Conservation (phyloP, 768 basidiomycete species). For the Termitomyces sp. region DNA sequence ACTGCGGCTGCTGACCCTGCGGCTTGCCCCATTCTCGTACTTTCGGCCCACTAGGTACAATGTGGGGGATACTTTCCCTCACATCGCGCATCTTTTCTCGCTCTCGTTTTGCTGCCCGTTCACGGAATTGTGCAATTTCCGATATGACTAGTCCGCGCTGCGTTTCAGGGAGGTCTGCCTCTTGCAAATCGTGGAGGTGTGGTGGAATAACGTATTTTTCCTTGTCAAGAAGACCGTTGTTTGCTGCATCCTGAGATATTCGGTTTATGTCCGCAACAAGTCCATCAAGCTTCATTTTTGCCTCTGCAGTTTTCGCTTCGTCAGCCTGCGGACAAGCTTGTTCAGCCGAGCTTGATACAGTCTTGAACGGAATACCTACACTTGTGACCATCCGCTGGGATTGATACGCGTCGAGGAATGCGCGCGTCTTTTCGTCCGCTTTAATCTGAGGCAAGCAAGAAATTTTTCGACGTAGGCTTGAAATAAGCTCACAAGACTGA, state of each 20-base stretch:
- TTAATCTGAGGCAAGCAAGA: slow-evolving; percentile 57
- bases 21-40: slow-evolving; percentile 76
- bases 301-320: slow-evolving; percentile 55
- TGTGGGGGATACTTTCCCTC: slow-evolving; percentile 45
- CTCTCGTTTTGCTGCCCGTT: slow-evolving; percentile 87
- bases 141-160: slow-evolving; percentile 89
- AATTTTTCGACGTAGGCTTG: slow-evolving; percentile 33
- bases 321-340: slow-evolving; percentile 46
- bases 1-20: slow-evolving; percentile 22
- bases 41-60: slow-evolving; percentile 69
- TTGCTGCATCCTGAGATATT: slow-evolving; percentile 68
- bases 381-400: slow-evolving; percentile 76
- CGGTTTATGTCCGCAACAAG: slow-evolving; percentile 70
- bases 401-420: slow-evolving; percentile 82
- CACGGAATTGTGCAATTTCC: slow-evolving; percentile 94
- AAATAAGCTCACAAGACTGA: slow-evolving; percentile 32
- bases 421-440: slow-evolving; percentile 92
- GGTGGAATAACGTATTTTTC: slow-evolving; percentile 90
- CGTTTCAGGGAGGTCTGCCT: slow-evolving; percentile 95
- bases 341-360: not conserved
- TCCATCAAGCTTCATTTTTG: slow-evolving; percentile 58
- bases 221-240: slow-evolving; percentile 69
- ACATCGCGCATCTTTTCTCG: slow-evolving; percentile 84
- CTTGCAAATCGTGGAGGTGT: slow-evolving; percentile 95
- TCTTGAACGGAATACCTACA: slow-evolving; percentile 40